Conservation (phyloP, 2,329 filamentous ascomycete species). For the Tolypocladium tundrense region DNA sequence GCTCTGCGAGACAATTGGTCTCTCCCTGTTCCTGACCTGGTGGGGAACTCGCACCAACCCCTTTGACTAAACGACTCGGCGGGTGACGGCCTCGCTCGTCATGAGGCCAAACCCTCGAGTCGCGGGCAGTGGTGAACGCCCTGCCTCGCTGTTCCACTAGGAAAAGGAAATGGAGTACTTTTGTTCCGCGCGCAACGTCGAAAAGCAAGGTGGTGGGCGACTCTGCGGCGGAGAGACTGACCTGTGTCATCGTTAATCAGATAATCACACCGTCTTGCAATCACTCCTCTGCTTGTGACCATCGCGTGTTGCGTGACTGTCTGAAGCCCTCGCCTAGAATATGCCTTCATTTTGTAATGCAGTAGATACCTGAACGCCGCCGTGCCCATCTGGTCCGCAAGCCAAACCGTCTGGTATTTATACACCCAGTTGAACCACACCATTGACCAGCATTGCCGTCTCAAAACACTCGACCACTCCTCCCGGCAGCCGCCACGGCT, state of each 20-base stretch:
- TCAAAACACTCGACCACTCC: neutral
- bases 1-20: slow-evolving; percentile 83
- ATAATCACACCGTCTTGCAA: neutral
- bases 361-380: slow-evolving; percentile 27
- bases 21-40: slow-evolving; percentile 89
- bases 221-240: neutral
- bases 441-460: neutral
- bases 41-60: slow-evolving; percentile 95
- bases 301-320: neutral
- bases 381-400: slow-evolving; percentile 20
- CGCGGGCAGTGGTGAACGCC: neutral
- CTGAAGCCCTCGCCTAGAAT: neutral
- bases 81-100: neutral
- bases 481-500: neutral
- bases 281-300: neutral
- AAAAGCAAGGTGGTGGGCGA: neutral
- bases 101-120: neutral
- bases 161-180: neutral
- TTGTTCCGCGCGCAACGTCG: neutral
- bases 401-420: slow-evolving; percentile 22
- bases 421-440: slow-evolving; percentile 21
- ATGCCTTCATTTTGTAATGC: slow-evolving; percentile 12
- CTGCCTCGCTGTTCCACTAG: neutral
- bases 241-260: neutral
- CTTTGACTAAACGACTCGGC: slow-evolving; percentile 55